Conservation (phyloP, 148 eudicot species). For the Chenopodium quinoa region DNA sequence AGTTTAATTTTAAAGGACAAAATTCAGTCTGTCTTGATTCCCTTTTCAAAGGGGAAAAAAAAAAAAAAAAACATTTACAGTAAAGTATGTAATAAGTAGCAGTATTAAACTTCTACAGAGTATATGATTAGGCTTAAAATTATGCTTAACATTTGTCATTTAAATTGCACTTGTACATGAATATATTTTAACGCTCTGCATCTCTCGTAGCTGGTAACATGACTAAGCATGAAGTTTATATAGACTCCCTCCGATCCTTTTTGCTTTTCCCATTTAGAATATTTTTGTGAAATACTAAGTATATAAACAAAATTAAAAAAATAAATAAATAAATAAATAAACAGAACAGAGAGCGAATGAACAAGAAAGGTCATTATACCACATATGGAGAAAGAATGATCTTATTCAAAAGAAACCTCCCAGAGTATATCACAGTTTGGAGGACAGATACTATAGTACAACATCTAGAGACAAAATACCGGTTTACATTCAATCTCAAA, state of each 20-base stretch:
- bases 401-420: conserved; percentile 16
- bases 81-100: too few relatives aligned
- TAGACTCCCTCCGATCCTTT: not conserved
- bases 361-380: not conserved
- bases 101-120: too few relatives aligned
- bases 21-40: not conserved
- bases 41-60: not conserved
- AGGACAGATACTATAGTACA: conserved; percentile 21
- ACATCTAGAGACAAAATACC: conserved; percentile 21
- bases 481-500: conserved; percentile 10
- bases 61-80: too few relatives aligned
- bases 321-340: not conserved
- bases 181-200: too few relatives aligned
- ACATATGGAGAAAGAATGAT: conserved; percentile 5
- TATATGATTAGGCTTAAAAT: too few relatives aligned
- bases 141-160: too few relatives aligned
- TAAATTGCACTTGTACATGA: too few relatives aligned
- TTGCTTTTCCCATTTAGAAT: too few relatives aligned
- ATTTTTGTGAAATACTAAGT: too few relatives aligned
- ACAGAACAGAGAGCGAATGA: not conserved
- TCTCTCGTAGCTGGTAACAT: not conserved
- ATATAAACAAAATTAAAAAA: not conserved
- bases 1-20: not conserved
- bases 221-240: not conserved
- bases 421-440: conserved; percentile 10